These are phyloP conservation scores for Mallotus repandus DNA, from an alignment of 441 rosid genomes.

Conservation along the genomic window DNA sequence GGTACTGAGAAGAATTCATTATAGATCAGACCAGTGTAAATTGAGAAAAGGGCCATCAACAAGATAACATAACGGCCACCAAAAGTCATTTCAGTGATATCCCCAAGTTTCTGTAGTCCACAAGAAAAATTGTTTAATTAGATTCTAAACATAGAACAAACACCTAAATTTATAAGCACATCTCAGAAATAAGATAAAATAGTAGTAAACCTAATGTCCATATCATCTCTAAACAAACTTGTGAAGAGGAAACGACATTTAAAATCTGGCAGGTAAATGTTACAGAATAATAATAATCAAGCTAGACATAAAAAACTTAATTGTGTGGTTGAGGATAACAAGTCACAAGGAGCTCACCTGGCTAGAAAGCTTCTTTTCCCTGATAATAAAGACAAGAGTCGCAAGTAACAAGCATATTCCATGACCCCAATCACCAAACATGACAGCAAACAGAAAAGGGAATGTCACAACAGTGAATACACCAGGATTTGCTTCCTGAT, in stretches of 20 bases:
- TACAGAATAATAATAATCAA: constrained; percentile 8
- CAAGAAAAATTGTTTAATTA: constrained; percentile 18
- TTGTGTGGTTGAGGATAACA: constrained; percentile 2
- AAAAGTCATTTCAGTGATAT: constrained; percentile 89
- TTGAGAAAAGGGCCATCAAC: constrained; percentile 94
- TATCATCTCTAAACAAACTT: not conserved
- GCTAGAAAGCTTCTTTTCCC: constrained; percentile 83
- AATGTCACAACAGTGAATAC: constrained; percentile 82
- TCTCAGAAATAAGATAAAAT: not conserved
- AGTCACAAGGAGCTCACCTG: constrained; percentile 52
- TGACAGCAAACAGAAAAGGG: constrained; percentile 97
- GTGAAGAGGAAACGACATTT: not conserved
- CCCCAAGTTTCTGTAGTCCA: constrained; percentile 73
- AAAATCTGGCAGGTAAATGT: constrained; percentile 1
- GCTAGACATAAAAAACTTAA: constrained; percentile 6
- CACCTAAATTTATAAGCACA: not conserved
- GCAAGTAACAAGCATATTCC: constrained; percentile 90
- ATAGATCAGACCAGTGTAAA: constrained; percentile 86
- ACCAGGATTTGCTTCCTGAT: constrained; percentile 97
- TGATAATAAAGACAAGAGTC: constrained; percentile 51
- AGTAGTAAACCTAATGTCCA: not conserved
- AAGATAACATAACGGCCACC: constrained; percentile 95
- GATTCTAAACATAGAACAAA: not conserved
- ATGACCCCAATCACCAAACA: constrained; percentile 99
- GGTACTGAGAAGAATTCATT: constrained; percentile 96